Conservation (phyloP, 768 basidiomycete species). For the Hericium erinaceus region DNA sequence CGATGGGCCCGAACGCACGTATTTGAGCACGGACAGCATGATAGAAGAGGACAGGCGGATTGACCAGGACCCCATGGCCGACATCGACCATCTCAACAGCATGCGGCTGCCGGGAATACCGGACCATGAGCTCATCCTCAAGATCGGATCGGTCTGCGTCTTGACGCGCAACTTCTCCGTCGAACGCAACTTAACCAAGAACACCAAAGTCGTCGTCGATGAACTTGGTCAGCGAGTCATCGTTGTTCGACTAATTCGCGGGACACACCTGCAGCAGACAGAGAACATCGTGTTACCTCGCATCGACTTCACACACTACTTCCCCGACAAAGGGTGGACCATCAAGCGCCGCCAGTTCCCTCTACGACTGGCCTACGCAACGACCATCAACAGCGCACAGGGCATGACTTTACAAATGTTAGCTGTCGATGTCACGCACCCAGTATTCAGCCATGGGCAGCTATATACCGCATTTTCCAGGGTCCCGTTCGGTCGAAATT, state of each 20-base stretch:
- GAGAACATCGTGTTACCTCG: background rate
- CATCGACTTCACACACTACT: background rate
- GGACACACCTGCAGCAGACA: background rate
- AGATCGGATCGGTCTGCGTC: background rate
- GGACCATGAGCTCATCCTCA: background rate
- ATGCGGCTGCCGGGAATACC: background rate
- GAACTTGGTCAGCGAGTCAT: background rate
- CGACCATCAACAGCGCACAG: too few relatives aligned
- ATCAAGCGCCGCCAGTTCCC: too few relatives aligned
- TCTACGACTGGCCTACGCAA: too few relatives aligned
- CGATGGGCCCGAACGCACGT: too few relatives aligned
- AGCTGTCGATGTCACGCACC: background rate
- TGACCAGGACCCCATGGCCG: too few relatives aligned
- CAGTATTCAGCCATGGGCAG: background rate
- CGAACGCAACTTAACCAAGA: background rate
- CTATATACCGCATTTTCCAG: background rate
- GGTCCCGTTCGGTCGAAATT: background rate
- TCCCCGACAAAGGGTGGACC: too few relatives aligned
- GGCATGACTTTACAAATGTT: too few relatives aligned
- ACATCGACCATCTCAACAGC: background rate
- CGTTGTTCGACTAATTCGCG: background rate
- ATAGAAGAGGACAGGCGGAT: too few relatives aligned
- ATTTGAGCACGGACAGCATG: too few relatives aligned
- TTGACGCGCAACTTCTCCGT: background rate
- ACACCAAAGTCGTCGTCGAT: background rate